Base-by-base conservation (phyloP, 176 grass and related monocot genomes). In the Rhipidocladum racemiflorum region DNA sequence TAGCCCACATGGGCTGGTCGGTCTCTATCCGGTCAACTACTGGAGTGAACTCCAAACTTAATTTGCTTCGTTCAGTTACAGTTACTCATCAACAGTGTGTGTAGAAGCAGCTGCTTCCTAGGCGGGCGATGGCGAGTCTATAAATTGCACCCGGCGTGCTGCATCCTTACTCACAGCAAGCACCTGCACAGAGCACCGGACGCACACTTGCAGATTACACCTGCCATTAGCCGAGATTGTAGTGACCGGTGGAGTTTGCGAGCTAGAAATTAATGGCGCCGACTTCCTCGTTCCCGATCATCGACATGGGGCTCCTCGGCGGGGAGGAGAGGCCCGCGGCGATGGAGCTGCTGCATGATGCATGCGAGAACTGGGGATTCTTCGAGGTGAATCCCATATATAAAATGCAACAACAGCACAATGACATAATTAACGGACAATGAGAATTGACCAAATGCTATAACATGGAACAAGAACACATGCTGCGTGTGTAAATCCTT, bases 321-420 rank as follows among this genome's bases (percentile, higher is more conserved):
- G 91, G 89, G 46, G 48, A 89, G 79, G 17, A 90, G 76, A 76
- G 91, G 66, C 86, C 69, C 0, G 60, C 35, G 25, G 89, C 87
- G 2, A 99, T 99, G 92, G 90, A 79, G 23, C 15, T 90, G 51
- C 78, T 95, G 32, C 82, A 43, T 5, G 92, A 99, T 13, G 92
- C 92, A 3, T 99, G 96, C 76, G 82, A 95, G 87, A 95, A 95
- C 82, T 99, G 96, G 96, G 96, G 91, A 17, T 98, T 98, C 90
- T 98, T 98, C 29, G 84, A 98, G 96, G 96, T 97, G 21, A 29
- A 45, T 27, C n/a, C n/a, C n/a, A 15, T 8, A 39, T 21, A 10
- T n/a, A n/a, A n/a, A n/a, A n/a, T 34, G 32, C 4, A 34, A 34
- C 32, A 34, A 34, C 32, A 34, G 32, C 32, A 34, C 4, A 2